Evolutionary conservation across 169 alveolate genomes (phyloP).

Genomic region (Cryptosporidium bovis): DNA sequence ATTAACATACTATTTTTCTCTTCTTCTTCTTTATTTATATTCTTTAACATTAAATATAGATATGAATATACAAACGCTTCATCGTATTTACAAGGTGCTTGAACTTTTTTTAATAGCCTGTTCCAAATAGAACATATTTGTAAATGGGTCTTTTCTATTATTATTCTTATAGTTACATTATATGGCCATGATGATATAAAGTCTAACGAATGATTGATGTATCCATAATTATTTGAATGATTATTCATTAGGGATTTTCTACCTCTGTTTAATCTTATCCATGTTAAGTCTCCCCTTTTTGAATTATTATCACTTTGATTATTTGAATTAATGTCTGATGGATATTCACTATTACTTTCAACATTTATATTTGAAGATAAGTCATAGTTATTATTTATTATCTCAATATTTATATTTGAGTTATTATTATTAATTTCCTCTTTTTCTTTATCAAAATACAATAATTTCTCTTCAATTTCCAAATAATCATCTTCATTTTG

Average conservation of each 20-base stretch:
- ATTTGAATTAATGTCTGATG: not conserved
- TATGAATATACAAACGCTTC: slow-evolving; percentile 60
- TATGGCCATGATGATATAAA: slow-evolving; percentile 35
- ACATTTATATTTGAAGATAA: not conserved
- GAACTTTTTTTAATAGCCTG: slow-evolving; percentile 10
- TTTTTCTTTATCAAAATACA: slow-evolving; percentile 2
- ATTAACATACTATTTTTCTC: not conserved
- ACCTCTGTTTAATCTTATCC: slow-evolving; percentile 30
- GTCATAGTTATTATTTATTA: not conserved
- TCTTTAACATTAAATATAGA: slow-evolving; percentile 16
- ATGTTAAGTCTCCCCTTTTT: slow-evolving; percentile 44
- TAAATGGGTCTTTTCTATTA: slow-evolving; percentile 38
- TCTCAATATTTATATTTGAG: not conserved
- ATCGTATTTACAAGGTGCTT: slow-evolving; percentile 32
- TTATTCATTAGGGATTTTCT: slow-evolving; percentile 9
- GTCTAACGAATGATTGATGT: slow-evolving; percentile 23
- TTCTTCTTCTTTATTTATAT: not conserved
- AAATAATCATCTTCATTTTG: slow-evolving; percentile 47
- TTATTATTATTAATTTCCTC: not conserved
- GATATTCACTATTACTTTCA: not conserved
- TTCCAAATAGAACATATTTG: slow-evolving; percentile 60
- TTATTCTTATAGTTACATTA: slow-evolving; percentile 26
- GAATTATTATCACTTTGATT: slow-evolving; percentile 24
- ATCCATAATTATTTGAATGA: slow-evolving; percentile 11
- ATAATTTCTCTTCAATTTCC: slow-evolving; percentile 28